These are phyloP conservation scores for Salix purpurea DNA, from an alignment of 345 rosid species.

Conservation along the genomic window DNA sequence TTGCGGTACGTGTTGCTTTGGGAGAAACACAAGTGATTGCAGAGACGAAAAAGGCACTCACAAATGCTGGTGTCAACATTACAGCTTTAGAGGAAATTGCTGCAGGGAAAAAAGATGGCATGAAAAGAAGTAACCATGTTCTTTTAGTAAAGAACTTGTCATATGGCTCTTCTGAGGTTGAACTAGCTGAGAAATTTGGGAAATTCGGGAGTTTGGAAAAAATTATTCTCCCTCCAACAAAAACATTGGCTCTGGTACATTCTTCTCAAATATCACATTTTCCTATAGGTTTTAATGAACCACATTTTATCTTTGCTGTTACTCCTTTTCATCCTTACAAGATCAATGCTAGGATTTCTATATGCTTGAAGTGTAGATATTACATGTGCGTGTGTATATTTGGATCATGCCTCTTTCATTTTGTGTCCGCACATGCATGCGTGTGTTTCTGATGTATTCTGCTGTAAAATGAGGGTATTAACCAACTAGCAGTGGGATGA, in stretches of 20 bases:
- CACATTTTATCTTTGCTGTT: not conserved
- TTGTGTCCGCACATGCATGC: not conserved
- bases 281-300: not conserved
- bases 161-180: constrained; percentile 78
- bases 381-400: too few species aligned
- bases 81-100: constrained; percentile 64
- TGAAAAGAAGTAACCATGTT: constrained; percentile 76
- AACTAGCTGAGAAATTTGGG: constrained; percentile 76
- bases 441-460: not conserved
- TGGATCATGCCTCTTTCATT: too few species aligned
- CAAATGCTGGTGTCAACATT: constrained; percentile 77
- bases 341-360: not conserved
- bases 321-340: not conserved
- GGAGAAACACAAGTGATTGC: constrained; percentile 95
- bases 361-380: too few species aligned
- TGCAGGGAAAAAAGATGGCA: constrained; percentile 49
- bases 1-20: constrained; percentile 91
- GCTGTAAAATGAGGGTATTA: not conserved
- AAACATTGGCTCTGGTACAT: constrained; percentile 83
- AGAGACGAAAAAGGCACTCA: constrained; percentile 79
- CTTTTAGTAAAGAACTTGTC: constrained; percentile 89
- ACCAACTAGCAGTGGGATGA: not conserved
- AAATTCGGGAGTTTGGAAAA: constrained; percentile 79
- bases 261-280: not conserved
- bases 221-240: constrained; percentile 81